Evolutionary conservation across 306 rosid species (phyloP).

Genomic region (Crotalaria pallida): DNA sequence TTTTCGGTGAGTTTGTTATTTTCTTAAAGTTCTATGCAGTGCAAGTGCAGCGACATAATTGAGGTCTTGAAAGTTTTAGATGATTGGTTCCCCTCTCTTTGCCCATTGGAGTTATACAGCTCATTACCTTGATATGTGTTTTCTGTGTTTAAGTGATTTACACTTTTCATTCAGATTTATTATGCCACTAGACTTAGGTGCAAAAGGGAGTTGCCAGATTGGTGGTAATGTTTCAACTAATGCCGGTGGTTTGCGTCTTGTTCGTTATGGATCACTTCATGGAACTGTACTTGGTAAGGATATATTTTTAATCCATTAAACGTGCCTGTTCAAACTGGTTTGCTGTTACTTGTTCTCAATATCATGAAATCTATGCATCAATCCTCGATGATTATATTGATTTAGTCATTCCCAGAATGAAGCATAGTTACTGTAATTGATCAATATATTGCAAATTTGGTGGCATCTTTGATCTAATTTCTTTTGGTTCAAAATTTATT

Average conservation of each 20-base stretch:
- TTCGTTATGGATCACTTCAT: conserved; percentile 96
- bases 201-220: conserved; percentile 98
- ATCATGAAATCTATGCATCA: not conserved
- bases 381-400: conserved; percentile 9
- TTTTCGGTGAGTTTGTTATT: not conserved
- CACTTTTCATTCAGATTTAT: conserved; percentile 78
- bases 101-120: conserved; percentile 1
- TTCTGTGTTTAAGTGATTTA: conserved; percentile 32
- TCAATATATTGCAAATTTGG: conserved; percentile 19
- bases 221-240: conserved; percentile 97
- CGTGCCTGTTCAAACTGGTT: conserved; percentile 1
- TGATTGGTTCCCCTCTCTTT: conserved; percentile 1
- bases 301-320: not conserved
- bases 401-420: conserved; percentile 7
- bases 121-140: conserved; percentile 12
- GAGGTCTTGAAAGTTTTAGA: conserved; percentile 20
- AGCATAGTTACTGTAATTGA: not conserved
- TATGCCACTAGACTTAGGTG: conserved; percentile 99
- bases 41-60: not conserved
- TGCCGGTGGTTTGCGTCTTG: conserved; percentile 95
- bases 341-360: conserved; percentile 10
- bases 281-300: conserved; percentile 83
- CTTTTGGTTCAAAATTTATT: conserved; percentile 12
- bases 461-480: conserved; percentile 12
- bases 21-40: not conserved